These are phyloP conservation scores for Yamadazyma dushanensis DNA, from an alignment of 1,139 yeast species.

Conservation along the genomic window DNA sequence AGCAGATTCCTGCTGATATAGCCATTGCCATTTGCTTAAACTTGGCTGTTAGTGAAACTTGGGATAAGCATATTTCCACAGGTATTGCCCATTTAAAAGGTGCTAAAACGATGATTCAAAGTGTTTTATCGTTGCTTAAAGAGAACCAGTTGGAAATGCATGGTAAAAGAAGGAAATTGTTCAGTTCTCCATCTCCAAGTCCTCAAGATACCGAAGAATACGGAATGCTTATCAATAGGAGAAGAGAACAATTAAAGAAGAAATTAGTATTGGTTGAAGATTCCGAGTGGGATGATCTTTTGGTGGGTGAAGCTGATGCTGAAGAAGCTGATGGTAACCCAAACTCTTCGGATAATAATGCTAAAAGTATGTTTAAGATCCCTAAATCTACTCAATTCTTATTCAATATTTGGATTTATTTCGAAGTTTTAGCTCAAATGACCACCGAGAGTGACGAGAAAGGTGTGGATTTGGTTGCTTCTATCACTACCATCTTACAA, in stretches of 20 bases:
- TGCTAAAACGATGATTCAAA: conserved; percentile 61
- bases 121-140: conserved; percentile 35
- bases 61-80: conserved; percentile 66
- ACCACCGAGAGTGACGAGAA: conserved; percentile 54
- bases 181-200: conserved; percentile 11
- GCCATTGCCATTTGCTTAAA: conserved; percentile 65
- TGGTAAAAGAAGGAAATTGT: conserved; percentile 15
- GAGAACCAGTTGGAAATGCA: conserved; percentile 23
- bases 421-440: conserved; percentile 66
- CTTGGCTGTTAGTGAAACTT: conserved; percentile 63
- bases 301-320: conserved; percentile 15
- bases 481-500: conserved; percentile 33
- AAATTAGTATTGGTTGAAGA: conserved; percentile 34
- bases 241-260: conserved; percentile 20
- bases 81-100: conserved; percentile 70
- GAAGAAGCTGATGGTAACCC: conserved; percentile 8
- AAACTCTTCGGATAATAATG: conserved; percentile 2
- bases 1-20: conserved; percentile 58
- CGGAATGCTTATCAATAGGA: conserved; percentile 13
- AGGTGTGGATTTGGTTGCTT: conserved; percentile 44
- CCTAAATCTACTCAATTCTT: conserved; percentile 53
- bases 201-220: conserved; percentile 17
- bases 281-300: conserved; percentile 36
- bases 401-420: conserved; percentile 64
- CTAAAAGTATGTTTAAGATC: conserved; percentile 15